Percentiles rank a stretch among this genome's conserved stretches.
phyloP scores from a whole-genome alignment of 2,329 filamentous ascomycete genomes.

The Lachnellula suecica region DNA sequence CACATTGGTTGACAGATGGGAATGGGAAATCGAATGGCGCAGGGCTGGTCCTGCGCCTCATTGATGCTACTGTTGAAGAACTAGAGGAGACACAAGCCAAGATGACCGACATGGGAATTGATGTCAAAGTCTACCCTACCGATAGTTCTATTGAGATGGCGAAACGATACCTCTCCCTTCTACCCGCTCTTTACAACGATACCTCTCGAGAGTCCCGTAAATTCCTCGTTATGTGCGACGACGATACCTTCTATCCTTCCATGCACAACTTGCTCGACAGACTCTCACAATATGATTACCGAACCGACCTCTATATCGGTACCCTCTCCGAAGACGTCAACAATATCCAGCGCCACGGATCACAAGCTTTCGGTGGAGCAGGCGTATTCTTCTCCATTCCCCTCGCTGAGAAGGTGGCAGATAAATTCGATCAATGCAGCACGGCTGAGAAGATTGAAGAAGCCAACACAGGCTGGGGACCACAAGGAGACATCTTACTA shows the following conservation, averaged over 20 bases:
- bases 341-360: constrained; percentile 32
- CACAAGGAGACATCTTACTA: constrained; percentile 35
- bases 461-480: constrained; percentile 57
- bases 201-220: constrained; percentile 46
- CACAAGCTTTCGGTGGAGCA: constrained; percentile 32
- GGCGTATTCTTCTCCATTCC: constrained; percentile 36
- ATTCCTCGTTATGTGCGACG: constrained; percentile 35
- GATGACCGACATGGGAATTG: constrained; percentile 49
- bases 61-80: constrained; percentile 52
- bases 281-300: constrained; percentile 24
- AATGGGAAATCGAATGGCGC: constrained; percentile 55
- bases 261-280: constrained; percentile 29
- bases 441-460: constrained; percentile 51
- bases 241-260: constrained; percentile 32
- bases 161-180: constrained; percentile 55
- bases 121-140: constrained; percentile 56
- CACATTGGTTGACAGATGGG: constrained; percentile 59
- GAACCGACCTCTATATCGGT: constrained; percentile 30
- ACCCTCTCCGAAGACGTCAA: constrained; percentile 33
- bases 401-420: constrained; percentile 44
- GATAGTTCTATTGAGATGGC: constrained; percentile 56
- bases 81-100: constrained; percentile 48
- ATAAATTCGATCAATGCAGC: constrained; percentile 46
- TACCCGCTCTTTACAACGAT: constrained; percentile 54
- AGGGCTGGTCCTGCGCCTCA: constrained; percentile 53